phyloP scores from a whole-genome alignment of 306 rosid species.

The Quercus variabilis region DNA sequence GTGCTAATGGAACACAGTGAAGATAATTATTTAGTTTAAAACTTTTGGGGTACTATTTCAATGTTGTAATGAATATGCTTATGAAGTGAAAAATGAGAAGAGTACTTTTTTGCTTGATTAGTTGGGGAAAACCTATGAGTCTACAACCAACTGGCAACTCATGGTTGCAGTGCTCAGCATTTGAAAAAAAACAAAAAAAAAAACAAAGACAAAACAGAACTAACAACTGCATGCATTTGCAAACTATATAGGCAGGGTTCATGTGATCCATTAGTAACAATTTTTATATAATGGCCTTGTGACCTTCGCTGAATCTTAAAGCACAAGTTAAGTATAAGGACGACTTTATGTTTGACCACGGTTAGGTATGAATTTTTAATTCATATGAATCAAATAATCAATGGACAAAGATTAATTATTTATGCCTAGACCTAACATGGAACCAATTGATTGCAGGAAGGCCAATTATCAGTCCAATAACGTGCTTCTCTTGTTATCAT shows the following conservation, averaged over 20 bases:
- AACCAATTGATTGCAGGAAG: background rate
- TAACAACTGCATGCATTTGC: background rate
- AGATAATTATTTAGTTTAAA: background rate
- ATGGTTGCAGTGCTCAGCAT: background rate
- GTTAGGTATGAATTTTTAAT: constrained; percentile 1
- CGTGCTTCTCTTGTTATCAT: background rate
- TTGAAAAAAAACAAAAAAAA: background rate
- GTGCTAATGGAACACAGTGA: background rate
- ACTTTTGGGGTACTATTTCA: background rate
- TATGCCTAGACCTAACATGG: background rate
- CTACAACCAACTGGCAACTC: background rate
- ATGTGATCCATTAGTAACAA: background rate
- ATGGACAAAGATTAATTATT: constrained; percentile 5
- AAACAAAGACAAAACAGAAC: background rate
- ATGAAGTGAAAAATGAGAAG: background rate
- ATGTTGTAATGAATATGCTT: background rate
- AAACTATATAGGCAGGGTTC: background rate
- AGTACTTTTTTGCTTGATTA: background rate
- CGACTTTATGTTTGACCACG: background rate
- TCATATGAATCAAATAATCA: background rate
- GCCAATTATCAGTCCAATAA: constrained; percentile 2
- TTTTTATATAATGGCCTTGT: background rate
- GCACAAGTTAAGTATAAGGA: background rate
- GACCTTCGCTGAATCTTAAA: background rate
- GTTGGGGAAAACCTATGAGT: background rate